A percentile compares a stretch with the other conserved stretches of the same genome.
These are phyloP conservation scores for Aspergillus sp. DNA, from an alignment of 2,329 filamentous ascomycete species.

Conservation along the genomic window DNA sequence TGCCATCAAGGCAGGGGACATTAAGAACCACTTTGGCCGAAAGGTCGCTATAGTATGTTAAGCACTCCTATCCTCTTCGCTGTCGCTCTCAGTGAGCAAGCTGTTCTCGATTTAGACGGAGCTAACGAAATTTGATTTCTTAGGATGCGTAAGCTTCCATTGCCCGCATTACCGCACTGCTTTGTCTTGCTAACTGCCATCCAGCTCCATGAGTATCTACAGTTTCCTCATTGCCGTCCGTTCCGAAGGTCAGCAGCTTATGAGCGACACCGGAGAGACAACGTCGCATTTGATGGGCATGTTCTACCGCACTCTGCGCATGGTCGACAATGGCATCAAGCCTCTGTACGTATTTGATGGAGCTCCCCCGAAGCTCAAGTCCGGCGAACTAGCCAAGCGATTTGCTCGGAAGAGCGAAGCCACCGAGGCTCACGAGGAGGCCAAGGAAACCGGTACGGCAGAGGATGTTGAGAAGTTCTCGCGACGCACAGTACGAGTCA, in stretches of 20 bases:
- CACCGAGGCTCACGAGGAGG: slow-evolving; percentile 85
- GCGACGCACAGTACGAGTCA: slow-evolving; percentile 86
- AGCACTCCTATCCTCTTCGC: neutral
- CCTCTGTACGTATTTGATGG: slow-evolving; percentile 98
- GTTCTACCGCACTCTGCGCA: slow-evolving; percentile 97
- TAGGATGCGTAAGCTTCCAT: slow-evolving; percentile 57
- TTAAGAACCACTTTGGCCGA: slow-evolving; percentile 97
- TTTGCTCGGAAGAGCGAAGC: slow-evolving; percentile 95
- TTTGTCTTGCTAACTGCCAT: slow-evolving; percentile 21
- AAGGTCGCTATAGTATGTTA: slow-evolving; percentile 90
- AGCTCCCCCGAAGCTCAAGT: slow-evolving; percentile 94
- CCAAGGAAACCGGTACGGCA: slow-evolving; percentile 94
- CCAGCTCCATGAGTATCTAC: slow-evolving; percentile 95
- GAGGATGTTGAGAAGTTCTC: slow-evolving; percentile 99
- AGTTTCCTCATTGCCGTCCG: slow-evolving; percentile 97
- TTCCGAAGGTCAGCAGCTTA: slow-evolving; percentile 94
- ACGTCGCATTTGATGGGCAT: slow-evolving; percentile 99
- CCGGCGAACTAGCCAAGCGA: slow-evolving; percentile 91
- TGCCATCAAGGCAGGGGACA: slow-evolving; percentile 93
- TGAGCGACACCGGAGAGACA: slow-evolving; percentile 90
- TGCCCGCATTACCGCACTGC: neutral
- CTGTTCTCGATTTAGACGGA: neutral
- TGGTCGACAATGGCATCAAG: slow-evolving; percentile 98
- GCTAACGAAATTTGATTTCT: slow-evolving; percentile 3
- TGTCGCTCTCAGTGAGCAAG: slow-evolving; percentile 13